These are phyloP conservation scores for Ogataea henricii DNA, from an alignment of 805 yeast genomes.

Conservation along the genomic window DNA sequence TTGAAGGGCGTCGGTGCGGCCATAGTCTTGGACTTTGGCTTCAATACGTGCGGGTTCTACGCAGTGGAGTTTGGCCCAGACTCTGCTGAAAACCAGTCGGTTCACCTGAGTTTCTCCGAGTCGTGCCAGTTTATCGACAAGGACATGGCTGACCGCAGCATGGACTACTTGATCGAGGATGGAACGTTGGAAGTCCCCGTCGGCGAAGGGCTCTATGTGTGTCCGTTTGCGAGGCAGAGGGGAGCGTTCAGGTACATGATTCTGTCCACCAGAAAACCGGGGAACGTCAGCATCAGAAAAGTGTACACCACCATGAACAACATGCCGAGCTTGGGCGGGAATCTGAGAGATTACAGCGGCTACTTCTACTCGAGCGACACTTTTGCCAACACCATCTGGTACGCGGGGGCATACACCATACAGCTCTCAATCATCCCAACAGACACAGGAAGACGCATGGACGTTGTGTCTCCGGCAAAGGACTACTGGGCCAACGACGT, in stretches of 20 bases:
- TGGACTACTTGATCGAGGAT: slow-evolving; percentile 4
- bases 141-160: slow-evolving; percentile 2
- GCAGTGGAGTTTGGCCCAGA: slow-evolving; percentile 5
- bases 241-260: slow-evolving; percentile 6
- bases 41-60: slow-evolving; percentile 5
- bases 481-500: slow-evolving; percentile 7
- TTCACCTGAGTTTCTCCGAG: slow-evolving; percentile 5
- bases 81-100: background rate
- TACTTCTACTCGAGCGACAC: slow-evolving; percentile 3
- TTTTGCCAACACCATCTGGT: slow-evolving; percentile 7
- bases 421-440: slow-evolving; percentile 5
- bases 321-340: background rate
- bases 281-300: background rate
- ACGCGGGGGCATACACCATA: slow-evolving; percentile 5
- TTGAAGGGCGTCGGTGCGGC: slow-evolving; percentile 2
- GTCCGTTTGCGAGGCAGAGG: slow-evolving; percentile 3
- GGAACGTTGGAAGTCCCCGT: slow-evolving; percentile 4
- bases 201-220: slow-evolving; percentile 1
- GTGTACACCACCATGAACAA: slow-evolving; percentile 5
- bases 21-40: slow-evolving; percentile 3
- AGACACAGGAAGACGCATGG: slow-evolving; percentile 2
- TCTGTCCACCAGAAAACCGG: slow-evolving; percentile 4
- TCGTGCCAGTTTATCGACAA: slow-evolving; percentile 7
- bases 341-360: slow-evolving; percentile 2
- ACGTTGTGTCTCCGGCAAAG: slow-evolving; percentile 1